Percentiles rank a stretch among this genome's conserved stretches.
These are phyloP conservation scores for Aspergillus udagawae DNA, from an alignment of 2,329 filamentous ascomycete species.

Conservation along the genomic window DNA sequence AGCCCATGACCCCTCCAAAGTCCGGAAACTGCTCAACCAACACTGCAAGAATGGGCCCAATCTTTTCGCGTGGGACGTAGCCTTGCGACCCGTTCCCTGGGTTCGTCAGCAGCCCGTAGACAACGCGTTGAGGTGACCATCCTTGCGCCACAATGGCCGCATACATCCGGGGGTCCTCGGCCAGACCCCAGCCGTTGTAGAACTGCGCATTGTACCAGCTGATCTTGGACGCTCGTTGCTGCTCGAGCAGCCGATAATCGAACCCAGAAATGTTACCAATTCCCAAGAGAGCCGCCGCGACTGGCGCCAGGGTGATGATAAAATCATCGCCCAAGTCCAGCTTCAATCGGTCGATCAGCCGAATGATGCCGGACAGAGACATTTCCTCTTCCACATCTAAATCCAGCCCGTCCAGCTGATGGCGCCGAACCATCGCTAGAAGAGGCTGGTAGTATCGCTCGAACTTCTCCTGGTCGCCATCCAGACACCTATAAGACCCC, in stretches of 20 bases:
- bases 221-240: constrained; percentile 61
- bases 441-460: constrained; percentile 71
- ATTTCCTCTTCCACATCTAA: constrained; percentile 77
- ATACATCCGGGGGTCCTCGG: constrained; percentile 47
- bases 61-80: constrained; percentile 57
- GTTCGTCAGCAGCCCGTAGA: constrained; percentile 77
- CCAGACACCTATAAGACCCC: constrained; percentile 64
- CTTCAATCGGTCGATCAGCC: constrained; percentile 64
- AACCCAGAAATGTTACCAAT: constrained; percentile 71
- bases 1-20: constrained; percentile 89
- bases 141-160: constrained; percentile 49
- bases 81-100: constrained; percentile 65
- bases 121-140: constrained; percentile 69
- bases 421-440: constrained; percentile 58
- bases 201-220: constrained; percentile 90
- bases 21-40: constrained; percentile 58
- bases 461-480: constrained; percentile 58
- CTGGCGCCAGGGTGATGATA: constrained; percentile 76
- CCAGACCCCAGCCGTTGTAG: constrained; percentile 84
- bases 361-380: constrained; percentile 61
- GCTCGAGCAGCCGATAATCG: constrained; percentile 70
- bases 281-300: constrained; percentile 68
- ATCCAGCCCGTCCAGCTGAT: constrained; percentile 66
- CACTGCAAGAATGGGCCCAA: constrained; percentile 55
- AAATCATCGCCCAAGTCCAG: constrained; percentile 52